phyloP scores from a whole-genome alignment of 78 protist species.

The Dictyostelium firmibasis region DNA sequence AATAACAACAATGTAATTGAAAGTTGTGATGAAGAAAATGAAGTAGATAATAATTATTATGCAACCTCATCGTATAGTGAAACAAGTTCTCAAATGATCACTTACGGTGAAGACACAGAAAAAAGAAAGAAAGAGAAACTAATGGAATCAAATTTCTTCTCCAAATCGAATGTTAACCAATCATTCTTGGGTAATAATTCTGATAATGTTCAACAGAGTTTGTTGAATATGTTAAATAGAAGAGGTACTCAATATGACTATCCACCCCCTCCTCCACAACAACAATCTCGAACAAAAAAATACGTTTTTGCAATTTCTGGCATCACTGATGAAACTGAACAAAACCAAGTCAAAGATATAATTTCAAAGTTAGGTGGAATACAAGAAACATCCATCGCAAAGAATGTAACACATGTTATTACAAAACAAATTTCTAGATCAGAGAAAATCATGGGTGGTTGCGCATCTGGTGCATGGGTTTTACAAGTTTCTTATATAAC shows the following conservation, averaged over 20 bases:
- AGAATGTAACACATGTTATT: background rate
- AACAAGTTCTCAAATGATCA: background rate
- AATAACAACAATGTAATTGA: background rate
- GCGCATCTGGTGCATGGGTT: slow-evolving; percentile 35
- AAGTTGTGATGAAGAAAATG: background rate
- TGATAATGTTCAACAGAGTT: background rate
- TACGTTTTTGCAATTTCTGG: background rate
- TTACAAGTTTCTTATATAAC: background rate
- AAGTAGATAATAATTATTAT: background rate
- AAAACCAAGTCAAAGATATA: background rate
- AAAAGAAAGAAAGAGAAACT: slow-evolving; percentile 6
- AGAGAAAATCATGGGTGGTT: slow-evolving; percentile 2
- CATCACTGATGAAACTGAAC: background rate
- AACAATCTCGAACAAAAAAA: background rate
- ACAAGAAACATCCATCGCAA: background rate
- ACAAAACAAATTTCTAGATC: background rate
- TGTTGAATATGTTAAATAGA: background rate
- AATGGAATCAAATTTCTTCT: background rate
- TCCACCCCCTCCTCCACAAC: background rate
- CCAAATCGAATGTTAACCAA: background rate
- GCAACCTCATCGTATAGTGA: background rate
- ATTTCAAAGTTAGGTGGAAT: background rate
- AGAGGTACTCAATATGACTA: background rate
- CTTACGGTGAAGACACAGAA: slow-evolving; percentile 30
- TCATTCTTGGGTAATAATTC: background rate